Evolutionary conservation across 805 yeast genomes (phyloP).

Genomic region (Yarrowia alimentaria): DNA sequence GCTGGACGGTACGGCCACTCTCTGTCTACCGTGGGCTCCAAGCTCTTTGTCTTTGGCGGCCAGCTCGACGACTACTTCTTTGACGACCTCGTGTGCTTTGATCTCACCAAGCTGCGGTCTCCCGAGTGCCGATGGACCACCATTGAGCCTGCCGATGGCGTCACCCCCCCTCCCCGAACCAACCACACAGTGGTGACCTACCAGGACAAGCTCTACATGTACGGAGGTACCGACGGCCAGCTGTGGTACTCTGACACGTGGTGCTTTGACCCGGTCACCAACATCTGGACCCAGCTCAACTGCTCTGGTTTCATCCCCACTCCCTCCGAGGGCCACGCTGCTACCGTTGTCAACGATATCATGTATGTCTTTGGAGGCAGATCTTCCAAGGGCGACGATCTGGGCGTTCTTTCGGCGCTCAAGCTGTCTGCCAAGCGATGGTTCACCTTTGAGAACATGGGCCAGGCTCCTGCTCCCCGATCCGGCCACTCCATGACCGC

Average conservation of each 20-base stretch:
- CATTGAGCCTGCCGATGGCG: conserved; percentile 53
- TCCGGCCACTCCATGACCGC: conserved; percentile 89
- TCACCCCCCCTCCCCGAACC: conserved; percentile 75
- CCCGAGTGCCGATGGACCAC: conserved; percentile 83
- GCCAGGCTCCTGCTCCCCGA: conserved; percentile 71
- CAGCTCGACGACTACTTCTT: conserved; percentile 81
- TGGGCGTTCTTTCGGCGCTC: conserved; percentile 67
- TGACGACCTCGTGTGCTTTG: conserved; percentile 82
- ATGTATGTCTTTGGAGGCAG: conserved; percentile 91
- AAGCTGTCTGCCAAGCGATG: conserved; percentile 71
- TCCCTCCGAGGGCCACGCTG: conserved; percentile 89
- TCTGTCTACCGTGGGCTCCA: conserved; percentile 64
- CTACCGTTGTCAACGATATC: conserved; percentile 71
- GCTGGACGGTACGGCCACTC: conserved; percentile 94
- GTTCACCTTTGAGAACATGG: conserved; percentile 59
- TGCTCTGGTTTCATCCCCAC: conserved; percentile 76
- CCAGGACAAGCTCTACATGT: conserved; percentile 75
- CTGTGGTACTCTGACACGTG: conserved; percentile 73
- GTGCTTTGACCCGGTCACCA: conserved; percentile 67
- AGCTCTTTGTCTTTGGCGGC: conserved; percentile 88
- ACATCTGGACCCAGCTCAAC: conserved; percentile 67
- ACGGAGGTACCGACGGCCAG: conserved; percentile 86
- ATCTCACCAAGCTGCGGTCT: conserved; percentile 78
- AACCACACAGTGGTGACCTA: conserved; percentile 86
- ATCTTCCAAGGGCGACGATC: conserved; percentile 64